Evolutionary conservation across 306 rosid species (phyloP), one percentile per base, ranked within the genome.

Genomic region (Dryas alaskensis): DNA sequence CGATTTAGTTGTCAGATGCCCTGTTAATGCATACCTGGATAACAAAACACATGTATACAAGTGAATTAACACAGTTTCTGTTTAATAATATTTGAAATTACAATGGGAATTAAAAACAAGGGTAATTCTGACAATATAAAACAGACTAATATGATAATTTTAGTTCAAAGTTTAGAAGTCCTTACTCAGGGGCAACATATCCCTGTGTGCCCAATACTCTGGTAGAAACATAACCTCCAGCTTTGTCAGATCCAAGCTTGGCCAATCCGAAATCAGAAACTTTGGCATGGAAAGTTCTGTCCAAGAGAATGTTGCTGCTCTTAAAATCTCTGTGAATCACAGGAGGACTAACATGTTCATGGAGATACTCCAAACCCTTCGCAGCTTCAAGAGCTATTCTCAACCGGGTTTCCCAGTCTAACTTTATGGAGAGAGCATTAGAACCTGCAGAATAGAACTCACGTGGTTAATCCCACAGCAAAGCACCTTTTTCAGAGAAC

Each of bases 241-340:
- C 92, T 82, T 88, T 89, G 69, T 89, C 97, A 47, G 97, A 81
- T 78, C 97, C 98, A 74, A 89, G 87, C 83, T 91, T 94, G 12
- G 98, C 97, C 80, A 94, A 74, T 79, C 97, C 97, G 19, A 94
- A 94, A 88, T 94, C 98, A 64, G 98, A 89, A 84, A 94, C 97
- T 84, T 91, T 94, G 69, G 97, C 92, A 73, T 88, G 96, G 76
- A 88, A 81, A 25, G 82, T 82, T 85, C 74, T 89, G 84, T 89
- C 98, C 76, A 91, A 71, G 75, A 94, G 90, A 74, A 94, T 87
- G 85, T 94, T 94, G 84, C 98, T 94, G 81, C 97, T 91, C 85
- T 94, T 94, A 62, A 94, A 91, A 84, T 94, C 97, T 82, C 98
- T 85, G 79, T 94, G 98, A 73, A 91, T 94, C 66, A 94, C 95